phyloP scores from a whole-genome alignment of 306 rosid genomes.

The Cicer arietinum region DNA sequence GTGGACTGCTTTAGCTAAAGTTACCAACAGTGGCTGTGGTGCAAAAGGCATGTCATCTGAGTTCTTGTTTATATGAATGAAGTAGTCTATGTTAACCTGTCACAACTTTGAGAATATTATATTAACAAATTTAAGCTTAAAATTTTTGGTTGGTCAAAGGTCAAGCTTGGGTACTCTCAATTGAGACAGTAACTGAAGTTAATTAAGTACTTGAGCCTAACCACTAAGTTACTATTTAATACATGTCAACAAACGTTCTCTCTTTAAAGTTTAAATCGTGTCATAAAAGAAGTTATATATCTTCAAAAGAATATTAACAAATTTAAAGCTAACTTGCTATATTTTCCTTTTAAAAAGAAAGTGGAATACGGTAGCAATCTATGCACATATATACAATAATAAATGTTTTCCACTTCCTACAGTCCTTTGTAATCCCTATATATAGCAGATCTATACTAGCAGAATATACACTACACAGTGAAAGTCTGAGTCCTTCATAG shows the following conservation, averaged over 20 bases:
- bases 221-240: neutral
- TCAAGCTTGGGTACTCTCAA: too few relatives aligned
- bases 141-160: too few relatives aligned
- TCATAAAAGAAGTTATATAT: neutral
- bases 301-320: neutral
- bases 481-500: neutral
- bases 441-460: neutral
- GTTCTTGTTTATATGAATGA: neutral
- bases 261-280: neutral
- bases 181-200: too few relatives aligned
- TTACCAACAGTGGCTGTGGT: too few relatives aligned
- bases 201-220: too few relatives aligned
- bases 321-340: neutral
- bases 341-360: slow-evolving; percentile 6
- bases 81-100: too few relatives aligned
- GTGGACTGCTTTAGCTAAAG: too few relatives aligned
- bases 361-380: slow-evolving; percentile 16
- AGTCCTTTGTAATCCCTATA: slow-evolving; percentile 21
- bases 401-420: slow-evolving; percentile 12
- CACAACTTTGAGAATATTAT: neutral
- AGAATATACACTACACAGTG: neutral
- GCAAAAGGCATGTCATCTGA: neutral
- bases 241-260: neutral
- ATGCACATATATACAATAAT: neutral
- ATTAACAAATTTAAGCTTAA: too few relatives aligned